Percentiles rank a stretch among this genome's conserved stretches.
Conservation (phyloP, 176 grass and related monocot species). For the Carex myosuroides region DNA sequence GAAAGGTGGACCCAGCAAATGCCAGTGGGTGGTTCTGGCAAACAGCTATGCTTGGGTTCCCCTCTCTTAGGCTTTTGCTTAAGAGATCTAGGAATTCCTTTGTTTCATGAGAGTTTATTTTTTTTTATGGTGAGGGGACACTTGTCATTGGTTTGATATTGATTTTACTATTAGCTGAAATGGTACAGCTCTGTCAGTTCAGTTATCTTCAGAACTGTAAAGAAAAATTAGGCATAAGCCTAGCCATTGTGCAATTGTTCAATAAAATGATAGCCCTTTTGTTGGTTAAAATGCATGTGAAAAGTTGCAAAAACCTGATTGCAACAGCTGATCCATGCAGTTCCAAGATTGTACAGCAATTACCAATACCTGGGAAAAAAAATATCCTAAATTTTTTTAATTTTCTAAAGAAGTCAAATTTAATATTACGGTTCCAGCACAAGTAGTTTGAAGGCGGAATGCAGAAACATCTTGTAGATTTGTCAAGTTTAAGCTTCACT, state of each 20-base stretch:
- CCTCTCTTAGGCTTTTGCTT: constrained; percentile 54
- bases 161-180: neutral
- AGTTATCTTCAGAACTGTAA: neutral
- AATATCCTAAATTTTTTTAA: neutral
- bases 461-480: neutral
- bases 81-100: constrained; percentile 44
- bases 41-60: constrained; percentile 42
- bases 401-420: no score
- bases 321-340: neutral
- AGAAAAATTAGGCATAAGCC: neutral
- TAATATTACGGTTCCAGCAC: neutral
- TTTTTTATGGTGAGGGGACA: neutral
- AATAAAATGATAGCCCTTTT: neutral
- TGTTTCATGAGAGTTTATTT: neutral
- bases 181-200: neutral
- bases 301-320: neutral
- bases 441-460: neutral
- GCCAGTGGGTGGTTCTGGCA: constrained; percentile 83
- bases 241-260: neutral
- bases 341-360: neutral
- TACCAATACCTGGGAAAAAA: neutral
- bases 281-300: neutral
- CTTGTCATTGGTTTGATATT: neutral
- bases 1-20: constrained; percentile 62
- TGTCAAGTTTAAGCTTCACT: neutral